Evolutionary conservation across 345 rosid species (phyloP).

Genomic region (Salix purpurea): DNA sequence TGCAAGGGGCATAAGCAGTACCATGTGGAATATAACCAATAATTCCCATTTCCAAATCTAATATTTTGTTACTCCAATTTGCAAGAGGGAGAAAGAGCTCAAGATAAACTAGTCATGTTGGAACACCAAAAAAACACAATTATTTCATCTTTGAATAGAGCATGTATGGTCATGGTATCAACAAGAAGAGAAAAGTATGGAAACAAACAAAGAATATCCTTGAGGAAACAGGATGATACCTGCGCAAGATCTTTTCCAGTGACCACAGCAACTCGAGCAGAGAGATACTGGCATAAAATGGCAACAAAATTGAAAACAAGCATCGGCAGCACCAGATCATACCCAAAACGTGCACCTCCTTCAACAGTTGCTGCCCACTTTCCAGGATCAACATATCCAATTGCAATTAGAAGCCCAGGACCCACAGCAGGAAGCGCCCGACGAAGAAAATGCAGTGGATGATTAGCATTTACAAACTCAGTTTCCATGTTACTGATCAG

Average conservation of each 20-base stretch:
- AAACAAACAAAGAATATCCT: neutral
- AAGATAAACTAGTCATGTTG: neutral
- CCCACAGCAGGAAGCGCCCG: constrained; percentile 59
- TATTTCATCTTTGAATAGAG: neutral
- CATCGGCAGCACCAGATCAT: constrained; percentile 60
- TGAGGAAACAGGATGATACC: constrained; percentile 35
- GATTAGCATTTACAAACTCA: constrained; percentile 37
- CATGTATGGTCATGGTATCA: neutral
- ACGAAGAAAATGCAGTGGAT: constrained; percentile 36
- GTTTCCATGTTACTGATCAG: constrained; percentile 54
- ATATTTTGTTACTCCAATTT: neutral
- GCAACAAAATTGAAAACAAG: constrained; percentile 74
- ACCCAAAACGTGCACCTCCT: constrained; percentile 88
- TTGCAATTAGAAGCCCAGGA: constrained; percentile 70
- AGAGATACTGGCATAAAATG: constrained; percentile 80
- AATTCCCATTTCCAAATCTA: neutral
- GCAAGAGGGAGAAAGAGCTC: neutral
- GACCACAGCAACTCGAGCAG: constrained; percentile 66
- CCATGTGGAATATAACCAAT: neutral
- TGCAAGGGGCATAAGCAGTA: neutral
- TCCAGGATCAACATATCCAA: constrained; percentile 91
- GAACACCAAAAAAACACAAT: neutral
- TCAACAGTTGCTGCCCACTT: constrained; percentile 91
- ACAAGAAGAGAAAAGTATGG: neutral
- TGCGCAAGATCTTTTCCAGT: constrained; percentile 85